phyloP scores from a whole-genome alignment of 176 grass and related monocot genomes.

The Oryza meridionalis region DNA sequence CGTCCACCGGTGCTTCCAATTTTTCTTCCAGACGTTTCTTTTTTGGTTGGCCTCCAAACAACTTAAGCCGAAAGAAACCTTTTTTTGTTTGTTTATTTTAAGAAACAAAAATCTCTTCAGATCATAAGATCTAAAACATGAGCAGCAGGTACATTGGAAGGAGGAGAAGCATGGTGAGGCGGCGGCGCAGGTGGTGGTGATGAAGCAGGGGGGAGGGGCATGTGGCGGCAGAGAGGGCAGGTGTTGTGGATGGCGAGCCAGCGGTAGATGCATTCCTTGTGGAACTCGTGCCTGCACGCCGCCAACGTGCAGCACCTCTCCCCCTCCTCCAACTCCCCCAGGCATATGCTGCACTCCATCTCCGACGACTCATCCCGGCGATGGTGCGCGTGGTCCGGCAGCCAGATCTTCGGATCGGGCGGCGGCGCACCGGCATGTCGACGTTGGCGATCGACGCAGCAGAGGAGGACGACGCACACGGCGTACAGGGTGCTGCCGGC shows the following conservation, averaged over 20 bases:
- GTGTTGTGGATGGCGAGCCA: conserved; percentile 14
- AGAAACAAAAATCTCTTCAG: no score
- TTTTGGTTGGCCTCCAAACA: no score
- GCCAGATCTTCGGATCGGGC: background rate
- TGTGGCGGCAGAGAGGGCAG: conserved; percentile 22
- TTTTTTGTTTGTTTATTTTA: no score
- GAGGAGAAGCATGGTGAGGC: no score
- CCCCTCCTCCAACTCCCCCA: background rate
- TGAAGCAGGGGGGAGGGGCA: no score
- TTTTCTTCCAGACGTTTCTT: no score
- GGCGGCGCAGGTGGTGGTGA: no score
- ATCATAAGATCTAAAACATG: no score
- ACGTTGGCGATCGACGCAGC: background rate
- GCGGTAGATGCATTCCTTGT: conserved; percentile 4
- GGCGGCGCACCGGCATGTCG: no score
- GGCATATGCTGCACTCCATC: conserved; percentile 7
- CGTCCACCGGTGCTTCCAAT: no score
- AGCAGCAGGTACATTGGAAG: no score
- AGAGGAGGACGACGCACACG: background rate
- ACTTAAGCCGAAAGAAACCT: no score
- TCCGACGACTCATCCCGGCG: background rate
- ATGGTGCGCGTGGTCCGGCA: background rate
- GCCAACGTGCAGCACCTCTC: conserved; percentile 22
- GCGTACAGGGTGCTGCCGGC: background rate
- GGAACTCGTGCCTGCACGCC: conserved; percentile 32